Conservation (phyloP, 2,329 filamentous ascomycete species). For the Colletotrichum gloeosporioides region DNA sequence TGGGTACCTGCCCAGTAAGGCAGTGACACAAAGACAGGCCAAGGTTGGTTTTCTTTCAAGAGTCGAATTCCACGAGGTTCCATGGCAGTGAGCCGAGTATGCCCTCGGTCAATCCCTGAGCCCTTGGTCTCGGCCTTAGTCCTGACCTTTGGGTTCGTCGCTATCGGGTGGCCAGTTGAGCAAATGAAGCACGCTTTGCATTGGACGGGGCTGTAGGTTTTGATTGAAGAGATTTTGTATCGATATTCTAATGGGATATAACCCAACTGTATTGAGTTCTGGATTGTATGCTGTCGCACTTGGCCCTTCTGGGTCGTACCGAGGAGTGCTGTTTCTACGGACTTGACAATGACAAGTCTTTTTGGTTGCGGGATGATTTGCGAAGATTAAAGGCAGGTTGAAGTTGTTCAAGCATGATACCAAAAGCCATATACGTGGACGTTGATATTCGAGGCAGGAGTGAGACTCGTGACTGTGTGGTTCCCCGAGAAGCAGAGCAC, state of each 20-base stretch:
- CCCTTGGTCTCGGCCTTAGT: not conserved
- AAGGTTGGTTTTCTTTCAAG: not conserved
- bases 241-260: too few relatives aligned
- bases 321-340: too few relatives aligned
- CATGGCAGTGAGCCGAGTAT: not conserved
- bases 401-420: too few relatives aligned
- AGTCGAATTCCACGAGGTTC: not conserved
- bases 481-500: not conserved
- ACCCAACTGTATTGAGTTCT: not conserved
- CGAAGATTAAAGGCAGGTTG: too few relatives aligned
- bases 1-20: not conserved
- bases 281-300: too few relatives aligned
- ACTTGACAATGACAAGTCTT: too few relatives aligned
- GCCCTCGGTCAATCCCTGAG: not conserved
- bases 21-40: not conserved
- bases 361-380: too few relatives aligned
- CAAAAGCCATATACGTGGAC: too few relatives aligned
- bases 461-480: not conserved
- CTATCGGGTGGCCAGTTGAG: not conserved
- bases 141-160: fast-evolving
- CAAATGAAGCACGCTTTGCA: not conserved
- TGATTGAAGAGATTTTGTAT: too few relatives aligned
- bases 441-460: not conserved
- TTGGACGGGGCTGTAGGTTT: too few relatives aligned
- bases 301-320: too few relatives aligned